A percentile compares a stretch with the other conserved stretches of the same genome.
These are phyloP conservation scores for Agaricus subrufescens DNA, from an alignment of 768 basidiomycete species.

Conservation along the genomic window DNA sequence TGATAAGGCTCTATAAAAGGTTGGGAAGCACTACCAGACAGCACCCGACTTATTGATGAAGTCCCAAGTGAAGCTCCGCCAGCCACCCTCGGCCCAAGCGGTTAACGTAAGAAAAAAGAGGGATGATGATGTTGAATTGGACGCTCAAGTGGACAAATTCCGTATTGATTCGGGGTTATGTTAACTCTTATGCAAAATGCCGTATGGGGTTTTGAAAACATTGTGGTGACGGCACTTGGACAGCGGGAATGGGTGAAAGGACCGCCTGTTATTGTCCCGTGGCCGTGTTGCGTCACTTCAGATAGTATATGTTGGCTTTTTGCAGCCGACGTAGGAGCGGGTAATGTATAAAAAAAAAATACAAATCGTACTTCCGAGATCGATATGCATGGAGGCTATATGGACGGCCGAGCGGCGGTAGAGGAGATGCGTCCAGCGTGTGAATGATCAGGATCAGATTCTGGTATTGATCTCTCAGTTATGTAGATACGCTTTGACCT, in stretches of 20 bases:
- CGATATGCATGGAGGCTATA: constrained; percentile 1
- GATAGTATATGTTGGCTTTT: constrained; percentile 1
- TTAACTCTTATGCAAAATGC: neutral
- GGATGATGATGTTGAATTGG: neutral
- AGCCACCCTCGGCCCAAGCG: constrained; percentile 12
- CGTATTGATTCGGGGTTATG: neutral
- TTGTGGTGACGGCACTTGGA: neutral
- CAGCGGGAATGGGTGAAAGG: neutral
- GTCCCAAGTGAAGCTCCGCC: constrained; percentile 2
- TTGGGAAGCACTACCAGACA: constrained; percentile 16
- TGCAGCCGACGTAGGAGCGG: neutral
- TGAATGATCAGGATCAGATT: constrained; percentile 4
- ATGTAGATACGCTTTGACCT: neutral
- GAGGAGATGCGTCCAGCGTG: neutral
- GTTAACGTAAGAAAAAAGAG: constrained; percentile 4
- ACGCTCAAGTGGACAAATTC: neutral
- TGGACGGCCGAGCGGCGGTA: constrained; percentile 10
- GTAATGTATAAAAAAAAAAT: neutral
- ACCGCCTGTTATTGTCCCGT: neutral
- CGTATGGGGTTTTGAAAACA: neutral
- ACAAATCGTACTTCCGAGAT: constrained; percentile 4
- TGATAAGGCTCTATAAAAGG: constrained; percentile 9
- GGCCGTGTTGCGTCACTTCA: neutral
- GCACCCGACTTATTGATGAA: constrained; percentile 14
- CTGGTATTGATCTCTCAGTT: constrained; percentile 5